A percentile compares a stretch with the other conserved stretches of the same genome.
Conservation (phyloP, 352 stramenopile genomes). For the Pythium phragmitis region DNA sequence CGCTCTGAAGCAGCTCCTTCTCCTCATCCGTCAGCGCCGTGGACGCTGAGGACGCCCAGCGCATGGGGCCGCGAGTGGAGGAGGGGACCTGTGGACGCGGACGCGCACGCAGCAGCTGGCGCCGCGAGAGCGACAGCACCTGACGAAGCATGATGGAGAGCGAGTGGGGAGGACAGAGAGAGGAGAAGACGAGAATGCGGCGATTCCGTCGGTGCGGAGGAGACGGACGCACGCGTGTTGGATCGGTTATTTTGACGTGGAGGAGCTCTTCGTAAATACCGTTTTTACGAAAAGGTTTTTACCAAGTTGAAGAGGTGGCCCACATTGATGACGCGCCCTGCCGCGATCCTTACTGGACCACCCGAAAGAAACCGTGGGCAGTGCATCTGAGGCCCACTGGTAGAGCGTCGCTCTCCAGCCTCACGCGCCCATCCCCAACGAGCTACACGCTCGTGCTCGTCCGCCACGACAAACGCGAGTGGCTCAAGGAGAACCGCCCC, state of each 20-base stretch:
- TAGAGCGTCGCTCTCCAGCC: too few relatives aligned
- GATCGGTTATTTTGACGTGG: constrained; percentile 26
- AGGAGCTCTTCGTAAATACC: constrained; percentile 8
- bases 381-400: too few relatives aligned
- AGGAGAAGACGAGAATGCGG: too few relatives aligned
- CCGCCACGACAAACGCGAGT: too few relatives aligned
- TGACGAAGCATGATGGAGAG: constrained; percentile 17
- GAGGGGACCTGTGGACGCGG: neutral
- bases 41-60: constrained; percentile 35
- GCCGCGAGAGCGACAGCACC: constrained; percentile 25
- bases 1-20: constrained; percentile 62
- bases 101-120: constrained; percentile 12
- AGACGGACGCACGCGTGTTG: constrained; percentile 8
- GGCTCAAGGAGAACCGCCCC: too few relatives aligned
- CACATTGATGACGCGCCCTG: neutral
- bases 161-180: neutral
- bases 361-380: neutral
- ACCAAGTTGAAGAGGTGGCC: constrained; percentile 22
- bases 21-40: constrained; percentile 51
- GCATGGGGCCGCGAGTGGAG: neutral
- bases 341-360: neutral
- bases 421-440: too few relatives aligned
- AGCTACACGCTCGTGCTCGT: too few relatives aligned
- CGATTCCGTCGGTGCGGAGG: constrained; percentile 14
- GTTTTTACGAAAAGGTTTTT: constrained; percentile 15